Evolutionary conservation across 1,284 basidiomycete species (phyloP).

Genomic region (Malassezia yamatoensis): DNA sequence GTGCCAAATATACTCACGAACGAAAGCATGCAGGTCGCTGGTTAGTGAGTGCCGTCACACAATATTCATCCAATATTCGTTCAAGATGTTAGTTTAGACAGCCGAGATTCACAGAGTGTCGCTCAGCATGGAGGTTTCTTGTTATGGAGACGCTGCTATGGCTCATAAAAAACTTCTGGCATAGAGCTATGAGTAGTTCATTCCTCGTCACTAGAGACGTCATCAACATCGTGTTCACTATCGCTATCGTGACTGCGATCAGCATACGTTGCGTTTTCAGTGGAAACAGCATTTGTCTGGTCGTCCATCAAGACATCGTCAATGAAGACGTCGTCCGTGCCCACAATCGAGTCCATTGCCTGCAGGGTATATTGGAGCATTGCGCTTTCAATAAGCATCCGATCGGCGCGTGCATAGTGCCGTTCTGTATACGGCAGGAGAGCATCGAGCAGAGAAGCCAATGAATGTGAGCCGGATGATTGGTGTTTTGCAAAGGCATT

Average conservation of each 20-base stretch:
- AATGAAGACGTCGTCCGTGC: background rate
- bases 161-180: no score
- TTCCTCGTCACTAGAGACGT: no score
- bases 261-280: no score
- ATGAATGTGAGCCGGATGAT: conserved; percentile 11
- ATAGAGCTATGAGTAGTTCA: no score
- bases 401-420: conserved; percentile 74
- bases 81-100: background rate
- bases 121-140: no score
- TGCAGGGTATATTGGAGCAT: conserved; percentile 81
- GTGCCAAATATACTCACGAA: background rate
- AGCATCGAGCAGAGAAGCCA: conserved; percentile 64
- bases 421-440: conserved; percentile 87
- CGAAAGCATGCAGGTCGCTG: background rate
- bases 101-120: no score
- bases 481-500: conserved; percentile 55
- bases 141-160: no score
- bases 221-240: no score
- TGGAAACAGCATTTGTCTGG: background rate
- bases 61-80: background rate
- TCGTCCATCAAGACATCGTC: background rate
- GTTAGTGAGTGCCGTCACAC: background rate
- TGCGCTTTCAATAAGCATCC: conserved; percentile 80
- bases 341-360: conserved; percentile 65
- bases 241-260: no score